Percentiles rank a stretch among this genome's conserved stretches.
Evolutionary conservation across 805 yeast species (phyloP).

Genomic region (Huiozyma sinensis): DNA sequence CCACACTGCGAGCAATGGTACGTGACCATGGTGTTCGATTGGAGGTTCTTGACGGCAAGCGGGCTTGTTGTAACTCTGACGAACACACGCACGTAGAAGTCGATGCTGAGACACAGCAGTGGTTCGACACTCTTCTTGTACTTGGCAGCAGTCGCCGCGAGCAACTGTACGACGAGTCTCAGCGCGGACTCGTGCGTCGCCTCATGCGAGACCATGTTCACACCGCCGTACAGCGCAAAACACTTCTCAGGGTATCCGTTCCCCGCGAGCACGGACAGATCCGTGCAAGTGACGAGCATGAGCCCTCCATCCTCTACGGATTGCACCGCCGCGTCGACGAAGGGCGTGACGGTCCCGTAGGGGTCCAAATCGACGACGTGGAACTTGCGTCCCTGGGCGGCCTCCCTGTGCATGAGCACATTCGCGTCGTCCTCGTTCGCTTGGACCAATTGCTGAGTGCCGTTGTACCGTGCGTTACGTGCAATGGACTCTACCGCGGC

Average conservation of each 20-base stretch:
- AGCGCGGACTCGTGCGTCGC: conserved; percentile 90
- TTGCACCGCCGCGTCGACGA: conserved; percentile 84
- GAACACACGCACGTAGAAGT: conserved; percentile 83
- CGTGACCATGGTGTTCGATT: conserved; percentile 64
- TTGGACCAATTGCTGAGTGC: conserved; percentile 43
- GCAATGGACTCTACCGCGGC: conserved; percentile 78
- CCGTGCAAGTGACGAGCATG: conserved; percentile 88
- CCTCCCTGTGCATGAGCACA: conserved; percentile 51
- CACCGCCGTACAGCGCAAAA: conserved; percentile 89
- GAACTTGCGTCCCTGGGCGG: conserved; percentile 38
- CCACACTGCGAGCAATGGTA: conserved; percentile 87
- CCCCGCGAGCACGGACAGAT: conserved; percentile 91
- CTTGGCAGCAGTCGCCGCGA: conserved; percentile 78
- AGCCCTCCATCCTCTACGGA: conserved; percentile 76
- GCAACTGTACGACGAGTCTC: conserved; percentile 66
- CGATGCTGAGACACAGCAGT: conserved; percentile 72
- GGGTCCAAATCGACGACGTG: conserved; percentile 94
- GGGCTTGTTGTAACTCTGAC: conserved; percentile 73
- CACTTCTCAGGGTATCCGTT: conserved; percentile 95
- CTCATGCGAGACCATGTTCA: conserved; percentile 65
- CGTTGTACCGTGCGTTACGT: conserved; percentile 59
- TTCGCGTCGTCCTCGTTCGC: conserved; percentile 89
- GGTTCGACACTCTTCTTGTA: conserved; percentile 86
- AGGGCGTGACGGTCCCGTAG: conserved; percentile 95
- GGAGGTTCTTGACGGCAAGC: conserved; percentile 65